A percentile compares a stretch with the other conserved stretches of the same genome.
phyloP scores from a whole-genome alignment of 169 alveolate species.

The Condylostoma magnum region DNA sequence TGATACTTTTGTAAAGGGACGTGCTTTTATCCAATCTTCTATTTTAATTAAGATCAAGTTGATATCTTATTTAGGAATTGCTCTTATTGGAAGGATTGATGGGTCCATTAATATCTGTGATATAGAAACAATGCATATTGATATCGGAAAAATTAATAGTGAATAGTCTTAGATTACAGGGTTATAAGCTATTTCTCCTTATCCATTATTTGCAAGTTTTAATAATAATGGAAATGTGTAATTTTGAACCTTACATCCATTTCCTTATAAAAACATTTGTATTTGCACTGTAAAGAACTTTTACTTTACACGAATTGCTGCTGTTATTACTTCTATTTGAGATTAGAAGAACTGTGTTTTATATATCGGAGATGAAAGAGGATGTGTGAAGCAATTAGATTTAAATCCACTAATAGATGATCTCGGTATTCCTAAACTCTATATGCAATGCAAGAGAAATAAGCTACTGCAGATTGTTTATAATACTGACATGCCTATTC shows the following conservation, averaged over 20 bases:
- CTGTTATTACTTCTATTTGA: slow-evolving; percentile 9
- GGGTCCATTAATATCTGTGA: neutral
- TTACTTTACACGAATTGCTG: neutral
- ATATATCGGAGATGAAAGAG: slow-evolving; percentile 28
- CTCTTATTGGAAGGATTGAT: neutral
- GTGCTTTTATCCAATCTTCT: neutral
- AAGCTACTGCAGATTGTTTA: neutral
- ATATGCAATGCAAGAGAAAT: neutral
- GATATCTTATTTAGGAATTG: neutral
- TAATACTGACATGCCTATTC: neutral
- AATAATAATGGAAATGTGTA: slow-evolving; percentile 17
- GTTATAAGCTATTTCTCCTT: neutral
- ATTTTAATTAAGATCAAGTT: neutral
- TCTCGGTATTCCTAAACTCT: neutral
- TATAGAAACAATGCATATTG: neutral
- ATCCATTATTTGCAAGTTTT: neutral
- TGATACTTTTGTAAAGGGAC: neutral
- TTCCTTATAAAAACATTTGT: neutral
- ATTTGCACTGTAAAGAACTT: neutral
- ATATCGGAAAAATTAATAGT: neutral
- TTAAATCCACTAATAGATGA: neutral
- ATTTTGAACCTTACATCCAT: slow-evolving; percentile 29
- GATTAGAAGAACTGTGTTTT: neutral
- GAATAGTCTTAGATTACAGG: neutral
- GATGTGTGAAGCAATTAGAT: neutral